Base-by-base conservation (phyloP, 2,329 filamentous ascomycete species). In the Leptographium galeiforme region DNA sequence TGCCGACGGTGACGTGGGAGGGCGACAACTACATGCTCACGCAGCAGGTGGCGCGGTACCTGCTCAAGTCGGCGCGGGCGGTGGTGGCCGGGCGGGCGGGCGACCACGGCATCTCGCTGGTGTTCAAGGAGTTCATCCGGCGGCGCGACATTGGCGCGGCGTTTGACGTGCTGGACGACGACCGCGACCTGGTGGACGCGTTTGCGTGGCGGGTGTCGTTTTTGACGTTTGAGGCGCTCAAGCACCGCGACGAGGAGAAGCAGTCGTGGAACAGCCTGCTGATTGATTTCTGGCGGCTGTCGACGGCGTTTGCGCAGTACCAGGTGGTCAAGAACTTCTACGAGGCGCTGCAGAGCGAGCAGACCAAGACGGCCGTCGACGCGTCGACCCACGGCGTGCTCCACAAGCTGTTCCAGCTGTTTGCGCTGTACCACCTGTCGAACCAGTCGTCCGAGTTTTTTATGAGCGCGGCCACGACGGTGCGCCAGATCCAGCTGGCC, bases 11-110 rank as follows among this genome's bases (percentile, higher is more conserved):
- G 5, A 87, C 84, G 11, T 87, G 82, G 81, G 85, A 89, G 64
- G 85, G 85, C 46, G 85, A 88, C 70, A 88, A 87, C 72, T 89
- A 86, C 71, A 88, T 89, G 85, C 72, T 89, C 55, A 87, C 84
- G 11, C 85, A 89, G 66, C 85, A 89, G 69, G 85, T 89, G 3
- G 82, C 83, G 3, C 78, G 84, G 55, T 89, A 89, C 62, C 77
- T 89, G 47, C 76, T 89, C 58, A 89, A 89, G 74, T 81, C 84
- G 4, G 85, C 84, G 0, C 81, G 85, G 44, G 75, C 78, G 1
- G 85, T 89, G 0, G 69, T 87, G n/a, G 71, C 76, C 14, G 81
- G 79, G 58, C 78, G 82, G 56, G 73, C 78, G 2, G 51, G 58
- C 5, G 51, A 74, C 59, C 87, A 87, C 63, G 83, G 87, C 67